phyloP scores from a whole-genome alignment of 106 monocot species.

The Vanilla planifolia region DNA sequence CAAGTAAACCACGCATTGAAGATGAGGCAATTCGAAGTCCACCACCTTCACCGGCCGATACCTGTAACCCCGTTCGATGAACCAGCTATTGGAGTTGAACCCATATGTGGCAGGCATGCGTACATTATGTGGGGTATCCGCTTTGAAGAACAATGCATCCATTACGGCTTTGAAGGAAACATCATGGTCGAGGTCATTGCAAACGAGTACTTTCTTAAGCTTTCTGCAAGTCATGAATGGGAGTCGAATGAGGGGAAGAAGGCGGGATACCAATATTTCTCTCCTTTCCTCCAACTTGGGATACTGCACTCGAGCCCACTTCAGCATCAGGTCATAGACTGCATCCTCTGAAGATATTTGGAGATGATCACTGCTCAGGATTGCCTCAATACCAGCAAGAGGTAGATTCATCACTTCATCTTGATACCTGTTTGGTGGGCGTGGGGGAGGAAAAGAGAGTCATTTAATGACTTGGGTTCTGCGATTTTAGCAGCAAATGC shows the following conservation, averaged over 20 bases:
- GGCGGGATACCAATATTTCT: constrained; percentile 48
- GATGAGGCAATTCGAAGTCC: constrained; percentile 61
- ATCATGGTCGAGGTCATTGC: constrained; percentile 56
- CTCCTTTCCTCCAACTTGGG: constrained; percentile 46
- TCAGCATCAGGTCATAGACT: constrained; percentile 63
- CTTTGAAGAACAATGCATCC: constrained; percentile 69
- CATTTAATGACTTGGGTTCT: no score
- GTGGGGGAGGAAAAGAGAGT: not conserved
- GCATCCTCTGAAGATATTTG: constrained; percentile 80
- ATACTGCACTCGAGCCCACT: constrained; percentile 61
- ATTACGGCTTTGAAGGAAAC: constrained; percentile 45
- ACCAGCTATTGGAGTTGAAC: constrained; percentile 19
- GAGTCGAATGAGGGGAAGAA: constrained; percentile 45
- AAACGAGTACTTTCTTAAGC: constrained; percentile 44
- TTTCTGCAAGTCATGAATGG: constrained; percentile 62
- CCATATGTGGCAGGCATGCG: constrained; percentile 39
- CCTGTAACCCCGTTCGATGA: constrained; percentile 58
- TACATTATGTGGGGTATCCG: constrained; percentile 52
- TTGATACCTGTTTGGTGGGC: constrained; percentile 30
- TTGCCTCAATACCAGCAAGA: constrained; percentile 53
- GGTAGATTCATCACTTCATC: constrained; percentile 68
- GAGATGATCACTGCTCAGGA: constrained; percentile 54
- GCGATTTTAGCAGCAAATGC: not conserved
- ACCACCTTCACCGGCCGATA: constrained; percentile 73
- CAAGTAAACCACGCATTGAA: constrained; percentile 67